Evolutionary conservation across 1,284 basidiomycete genomes (phyloP).

Genomic region (Trichosporon ovoides): DNA sequence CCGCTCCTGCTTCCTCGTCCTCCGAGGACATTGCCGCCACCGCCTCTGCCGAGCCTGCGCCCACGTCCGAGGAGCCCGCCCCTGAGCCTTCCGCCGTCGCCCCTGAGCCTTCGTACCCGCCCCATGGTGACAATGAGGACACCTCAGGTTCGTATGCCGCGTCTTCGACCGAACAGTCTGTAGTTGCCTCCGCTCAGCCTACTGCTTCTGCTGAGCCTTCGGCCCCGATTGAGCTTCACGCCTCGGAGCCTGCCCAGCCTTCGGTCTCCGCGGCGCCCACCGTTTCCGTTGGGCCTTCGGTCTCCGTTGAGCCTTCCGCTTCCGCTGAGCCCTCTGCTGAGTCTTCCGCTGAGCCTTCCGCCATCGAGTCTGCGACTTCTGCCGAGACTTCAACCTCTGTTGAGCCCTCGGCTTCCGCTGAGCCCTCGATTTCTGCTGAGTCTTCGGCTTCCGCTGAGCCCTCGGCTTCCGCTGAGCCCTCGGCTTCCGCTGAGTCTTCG

Average conservation of each 20-base stretch:
- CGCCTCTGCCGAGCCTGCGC: background rate
- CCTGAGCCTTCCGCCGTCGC: background rate
- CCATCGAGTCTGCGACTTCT: background rate
- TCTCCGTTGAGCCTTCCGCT: conserved; percentile 8
- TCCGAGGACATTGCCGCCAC: background rate
- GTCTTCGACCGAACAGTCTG: conserved; percentile 4
- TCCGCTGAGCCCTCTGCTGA: background rate
- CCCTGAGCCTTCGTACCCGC: background rate
- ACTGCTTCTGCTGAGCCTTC: background rate
- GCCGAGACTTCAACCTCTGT: background rate
- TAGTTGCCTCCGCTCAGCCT: background rate
- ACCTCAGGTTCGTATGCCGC: background rate
- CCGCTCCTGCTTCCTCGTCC: conserved; percentile 4
- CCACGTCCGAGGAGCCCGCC: background rate
- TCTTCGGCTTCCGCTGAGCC: conserved; percentile 5
- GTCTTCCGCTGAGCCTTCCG: conserved; percentile 5
- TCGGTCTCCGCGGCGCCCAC: conserved; percentile 5
- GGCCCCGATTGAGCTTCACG: background rate
- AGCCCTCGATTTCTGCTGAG: conserved; percentile 4
- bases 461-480: background rate
- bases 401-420: conserved; percentile 2
- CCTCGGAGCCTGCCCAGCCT: background rate
- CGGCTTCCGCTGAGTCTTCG: conserved; percentile 6
- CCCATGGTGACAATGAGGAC: background rate
- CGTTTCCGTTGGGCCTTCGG: background rate